Base-by-base conservation (phyloP, 2,329 filamentous ascomycete species). In the Colletotrichum godetiae region DNA sequence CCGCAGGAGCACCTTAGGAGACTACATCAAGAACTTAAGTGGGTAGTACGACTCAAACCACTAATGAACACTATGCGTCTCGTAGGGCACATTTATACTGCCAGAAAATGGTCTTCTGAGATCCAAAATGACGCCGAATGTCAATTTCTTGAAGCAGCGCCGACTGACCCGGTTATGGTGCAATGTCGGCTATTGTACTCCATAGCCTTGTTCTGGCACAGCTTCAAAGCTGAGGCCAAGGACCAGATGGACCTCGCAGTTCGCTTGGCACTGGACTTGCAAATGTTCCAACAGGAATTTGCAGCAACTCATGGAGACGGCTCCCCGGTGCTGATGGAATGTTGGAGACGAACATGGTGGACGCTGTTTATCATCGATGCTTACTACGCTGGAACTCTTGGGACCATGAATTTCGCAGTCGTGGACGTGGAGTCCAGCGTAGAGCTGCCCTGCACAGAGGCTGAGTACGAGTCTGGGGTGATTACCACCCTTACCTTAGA, bases 261-360 rank as follows among this genome's bases (percentile, higher is more conserved):
- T 12, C 83, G 87, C 4, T 76, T 93, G 42, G 91, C 91, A 0
- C 81, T 93, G 2, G 85, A 90, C 6, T 79, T 94, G 2, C 88
- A 89, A 1, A 87, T 94, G 85, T 86, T 93, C 69, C 85, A 83
- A 1, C 81, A 83, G 24, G 85, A 87, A 0, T 94, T 89, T 76
- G 88, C 91, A 1, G 73, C 81, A 1, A 76, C 81, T 1, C 80
- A 88, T 66, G 86, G 87, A 6, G 80, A 83, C 8, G 85, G 85
- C 1, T 86, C 91, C 68, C 80, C 85, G 0, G 76, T 83, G 0
- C 60, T 84, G 24, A 86, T 88, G 52, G 92, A 94, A 77, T 89
- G 87, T 75, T 88, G 91, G 84, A 87, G 92, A 62, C 86, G 92
- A 55, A 94, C 92, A 1, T 94, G 92, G 92, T 94, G 92, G 92